phyloP scores from a whole-genome alignment of 768 basidiomycete species.

The Dioszegia crocea region DNA sequence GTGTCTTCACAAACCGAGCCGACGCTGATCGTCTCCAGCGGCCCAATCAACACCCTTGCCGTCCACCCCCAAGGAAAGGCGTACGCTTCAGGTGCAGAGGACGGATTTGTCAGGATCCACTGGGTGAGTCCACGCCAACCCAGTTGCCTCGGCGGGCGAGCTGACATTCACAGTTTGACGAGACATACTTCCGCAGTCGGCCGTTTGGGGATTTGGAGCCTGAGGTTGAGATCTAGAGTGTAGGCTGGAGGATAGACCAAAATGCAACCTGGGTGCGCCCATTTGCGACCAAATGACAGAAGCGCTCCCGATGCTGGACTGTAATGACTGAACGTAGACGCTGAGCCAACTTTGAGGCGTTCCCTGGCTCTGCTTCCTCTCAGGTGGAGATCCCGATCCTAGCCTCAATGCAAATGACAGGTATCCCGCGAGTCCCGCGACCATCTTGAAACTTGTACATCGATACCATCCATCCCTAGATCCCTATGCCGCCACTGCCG shows the following conservation, averaged over 20 bases:
- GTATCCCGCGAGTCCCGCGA: too few relatives aligned
- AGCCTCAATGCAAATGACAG: too few relatives aligned
- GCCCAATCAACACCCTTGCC: constrained; percentile 64
- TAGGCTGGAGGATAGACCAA: constrained; percentile 81
- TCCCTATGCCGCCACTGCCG: constrained; percentile 6
- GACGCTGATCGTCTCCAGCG: constrained; percentile 16
- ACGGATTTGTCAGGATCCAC: constrained; percentile 63
- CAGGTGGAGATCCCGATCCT: too few relatives aligned
- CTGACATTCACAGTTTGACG: constrained; percentile 61
- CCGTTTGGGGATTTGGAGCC: constrained; percentile 87
- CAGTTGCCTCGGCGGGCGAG: neutral
- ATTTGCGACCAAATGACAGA: constrained; percentile 65
- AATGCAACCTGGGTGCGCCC: neutral
- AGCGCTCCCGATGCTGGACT: too few relatives aligned
- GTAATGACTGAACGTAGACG: too few relatives aligned
- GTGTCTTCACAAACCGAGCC: neutral
- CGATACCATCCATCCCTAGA: neutral
- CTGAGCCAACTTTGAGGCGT: too few relatives aligned
- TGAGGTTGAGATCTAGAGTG: constrained; percentile 76
- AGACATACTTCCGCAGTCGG: constrained; percentile 84
- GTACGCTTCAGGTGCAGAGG: constrained; percentile 94
- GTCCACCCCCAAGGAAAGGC: constrained; percentile 81
- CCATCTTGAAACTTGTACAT: too few relatives aligned
- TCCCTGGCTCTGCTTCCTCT: too few relatives aligned
- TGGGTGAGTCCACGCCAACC: constrained; percentile 33